phyloP scores from a whole-genome alignment of 1,284 basidiomycete species.

The Leucoagaricus sp. region DNA sequence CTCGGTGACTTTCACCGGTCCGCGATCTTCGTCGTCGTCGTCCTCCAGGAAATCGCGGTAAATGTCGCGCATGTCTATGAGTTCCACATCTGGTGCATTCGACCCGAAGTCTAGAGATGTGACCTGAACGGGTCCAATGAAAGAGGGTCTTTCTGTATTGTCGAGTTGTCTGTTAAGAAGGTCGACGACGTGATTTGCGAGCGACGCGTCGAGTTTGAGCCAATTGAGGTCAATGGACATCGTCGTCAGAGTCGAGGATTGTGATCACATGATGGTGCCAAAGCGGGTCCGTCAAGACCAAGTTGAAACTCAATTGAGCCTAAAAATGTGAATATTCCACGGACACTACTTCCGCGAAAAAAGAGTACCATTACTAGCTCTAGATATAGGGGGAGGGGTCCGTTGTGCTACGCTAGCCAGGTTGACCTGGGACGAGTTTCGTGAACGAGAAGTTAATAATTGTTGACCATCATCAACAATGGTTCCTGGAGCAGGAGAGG shows the following conservation, averaged over 20 bases:
- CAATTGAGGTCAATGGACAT: conserved; percentile 87
- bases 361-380: conserved; percentile 33
- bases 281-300: not conserved
- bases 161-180: conserved; percentile 82
- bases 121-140: conserved; percentile 90
- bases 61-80: conserved; percentile 92
- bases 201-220: conserved; percentile 68
- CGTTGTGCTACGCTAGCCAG: conserved; percentile 52
- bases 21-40: conserved; percentile 63
- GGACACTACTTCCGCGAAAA: not conserved
- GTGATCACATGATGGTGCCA: conserved; percentile 10
- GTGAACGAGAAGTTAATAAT: conserved; percentile 49
- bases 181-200: conserved; percentile 73
- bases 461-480: conserved; percentile 29
- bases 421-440: conserved; percentile 66
- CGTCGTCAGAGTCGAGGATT: conserved; percentile 11
- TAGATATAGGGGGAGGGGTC: conserved; percentile 37
- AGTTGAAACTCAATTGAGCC: not conserved
- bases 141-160: conserved; percentile 77
- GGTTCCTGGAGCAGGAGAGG: conserved; percentile 43
- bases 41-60: conserved; percentile 91
- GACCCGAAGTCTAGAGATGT: conserved; percentile 88
- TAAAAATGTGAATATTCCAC: not conserved
- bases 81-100: conserved; percentile 80
- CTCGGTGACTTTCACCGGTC: conserved; percentile 53